Percentiles rank a stretch among this genome's conserved stretches.
Conservation (phyloP, 2,329 filamentous ascomycete species). For the Nemania serpens region DNA sequence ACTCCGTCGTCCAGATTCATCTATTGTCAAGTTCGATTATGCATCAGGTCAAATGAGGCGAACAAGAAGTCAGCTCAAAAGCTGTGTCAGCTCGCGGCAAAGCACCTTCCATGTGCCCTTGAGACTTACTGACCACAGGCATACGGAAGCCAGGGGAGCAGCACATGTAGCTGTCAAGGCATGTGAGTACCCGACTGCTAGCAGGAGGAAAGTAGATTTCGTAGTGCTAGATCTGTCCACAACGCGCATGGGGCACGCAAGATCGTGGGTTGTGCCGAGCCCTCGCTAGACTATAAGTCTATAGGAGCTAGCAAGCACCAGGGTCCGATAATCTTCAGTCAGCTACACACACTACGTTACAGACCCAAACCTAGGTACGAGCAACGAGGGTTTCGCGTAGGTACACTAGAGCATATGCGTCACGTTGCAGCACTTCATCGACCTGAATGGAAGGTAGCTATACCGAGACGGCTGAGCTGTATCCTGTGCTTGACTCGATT, state of each 20-base stretch:
- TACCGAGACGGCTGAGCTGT: conserved; percentile 6
- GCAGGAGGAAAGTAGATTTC: conserved; percentile 8
- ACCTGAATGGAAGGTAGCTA: conserved; percentile 13
- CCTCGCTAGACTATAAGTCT: conserved; percentile 1
- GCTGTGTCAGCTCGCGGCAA: background rate
- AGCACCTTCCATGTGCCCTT: too few species aligned
- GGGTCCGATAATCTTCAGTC: conserved; percentile 10
- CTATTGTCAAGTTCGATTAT: background rate
- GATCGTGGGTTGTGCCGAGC: conserved; percentile 23
- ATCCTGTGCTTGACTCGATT: background rate
- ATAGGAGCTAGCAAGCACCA: conserved; percentile 12
- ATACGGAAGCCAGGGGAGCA: background rate
- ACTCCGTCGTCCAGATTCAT: conserved; percentile 1
- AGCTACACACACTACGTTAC: conserved; percentile 21
- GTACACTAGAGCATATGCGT: conserved; percentile 9
- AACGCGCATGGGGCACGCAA: conserved; percentile 21
- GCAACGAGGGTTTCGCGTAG: conserved; percentile 6
- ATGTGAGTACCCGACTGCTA: background rate
- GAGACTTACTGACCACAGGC: background rate
- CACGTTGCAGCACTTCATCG: conserved; percentile 23
- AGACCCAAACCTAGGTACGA: conserved; percentile 16
- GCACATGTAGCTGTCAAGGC: conserved; percentile 4
- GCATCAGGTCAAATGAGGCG: background rate
- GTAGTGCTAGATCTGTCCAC: conserved; percentile 18
- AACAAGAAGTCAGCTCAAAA: background rate